Percentiles rank a stretch among this genome's conserved stretches.
Evolutionary conservation across 768 basidiomycete species (phyloP).

Genomic region (Lactarius deliciosus): DNA sequence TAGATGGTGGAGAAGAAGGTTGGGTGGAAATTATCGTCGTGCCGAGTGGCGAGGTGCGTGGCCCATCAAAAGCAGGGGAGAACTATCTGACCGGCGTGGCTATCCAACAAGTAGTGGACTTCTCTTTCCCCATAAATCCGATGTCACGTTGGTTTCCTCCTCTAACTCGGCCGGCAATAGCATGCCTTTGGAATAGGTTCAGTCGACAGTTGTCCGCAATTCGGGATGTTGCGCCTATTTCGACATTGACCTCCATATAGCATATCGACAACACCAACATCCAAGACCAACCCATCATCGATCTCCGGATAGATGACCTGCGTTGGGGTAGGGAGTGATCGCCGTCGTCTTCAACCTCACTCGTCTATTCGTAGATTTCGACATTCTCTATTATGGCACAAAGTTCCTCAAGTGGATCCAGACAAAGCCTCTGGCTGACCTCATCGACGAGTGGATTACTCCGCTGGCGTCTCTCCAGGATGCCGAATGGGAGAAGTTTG

Average conservation of each 20-base stretch:
- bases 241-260: constrained; percentile 6
- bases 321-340: constrained; percentile 21
- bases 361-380: constrained; percentile 17
- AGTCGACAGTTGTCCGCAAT: constrained; percentile 9
- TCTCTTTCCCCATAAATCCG: background rate
- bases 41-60: constrained; percentile 24
- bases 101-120: constrained; percentile 22
- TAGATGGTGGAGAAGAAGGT: constrained; percentile 26
- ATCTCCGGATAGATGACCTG: constrained; percentile 24
- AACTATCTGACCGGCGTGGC: constrained; percentile 27
- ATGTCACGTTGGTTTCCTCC: background rate
- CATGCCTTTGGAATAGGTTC: constrained; percentile 26
- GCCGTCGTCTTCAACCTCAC: background rate
- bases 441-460: constrained; percentile 21
- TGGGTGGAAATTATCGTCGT: constrained; percentile 28
- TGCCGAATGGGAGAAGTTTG: constrained; percentile 24
- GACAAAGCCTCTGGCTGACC: constrained; percentile 1
- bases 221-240: background rate
- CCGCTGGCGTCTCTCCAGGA: constrained; percentile 21
- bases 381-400: constrained; percentile 24
- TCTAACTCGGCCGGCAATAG: constrained; percentile 3
- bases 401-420: constrained; percentile 22
- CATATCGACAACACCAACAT: constrained; percentile 26
- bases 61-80: constrained; percentile 18
- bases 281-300: constrained; percentile 19